Base-by-base conservation (phyloP, 116 monocot species). In the Zostera marina region DNA sequence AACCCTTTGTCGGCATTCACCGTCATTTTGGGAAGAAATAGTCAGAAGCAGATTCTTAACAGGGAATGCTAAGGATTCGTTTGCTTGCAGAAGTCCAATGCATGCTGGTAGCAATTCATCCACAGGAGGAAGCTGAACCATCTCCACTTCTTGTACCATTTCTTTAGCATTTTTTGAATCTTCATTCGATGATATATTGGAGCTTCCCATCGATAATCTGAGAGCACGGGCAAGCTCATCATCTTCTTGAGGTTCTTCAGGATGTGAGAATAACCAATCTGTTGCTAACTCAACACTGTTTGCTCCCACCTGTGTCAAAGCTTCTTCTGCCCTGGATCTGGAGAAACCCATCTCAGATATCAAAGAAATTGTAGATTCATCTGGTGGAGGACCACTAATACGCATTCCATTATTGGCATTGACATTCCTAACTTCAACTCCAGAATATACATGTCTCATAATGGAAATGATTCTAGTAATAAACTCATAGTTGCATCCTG, bases 171-270 rank as follows among this genome's bases (percentile, higher is more conserved):
- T 66, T 47, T 24, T 61, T 62, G 70, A 69, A 70, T 64, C 85
- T 58, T 90, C 80, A 61, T 66, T 80, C 2, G 58, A 58, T 17
- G 78, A 43, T 71, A 79, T 45, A 60, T 76, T 78, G 44, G 82
- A 70, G 62, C 81, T 87, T 41, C 87, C 87, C 56, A 99, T 58
- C 25, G 99, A 99, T 73, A 99, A 81, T 42, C 87, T 91, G 61
- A 99, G 87, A 66, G 99, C 99, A 58, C 79, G 87, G 60, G 99
- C 99, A 81, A 99, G 99, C 56, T 99, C 99, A 76, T 76, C 89
- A 78, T 99, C 98, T 72, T 99, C 91, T 76, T 84, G 76, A 13
- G 90, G 90, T 72, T 87, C 91, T 62, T 99, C 99, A 42, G 91
- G 99, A 70, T 99, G 91, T 54, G 84, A 79, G 52, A 91, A 91